Evolutionary conservation across 495 filamentous ascomycete species (phyloP), one percentile per base, ranked within the genome.

Genomic region (Talaromyces wortmannii): DNA sequence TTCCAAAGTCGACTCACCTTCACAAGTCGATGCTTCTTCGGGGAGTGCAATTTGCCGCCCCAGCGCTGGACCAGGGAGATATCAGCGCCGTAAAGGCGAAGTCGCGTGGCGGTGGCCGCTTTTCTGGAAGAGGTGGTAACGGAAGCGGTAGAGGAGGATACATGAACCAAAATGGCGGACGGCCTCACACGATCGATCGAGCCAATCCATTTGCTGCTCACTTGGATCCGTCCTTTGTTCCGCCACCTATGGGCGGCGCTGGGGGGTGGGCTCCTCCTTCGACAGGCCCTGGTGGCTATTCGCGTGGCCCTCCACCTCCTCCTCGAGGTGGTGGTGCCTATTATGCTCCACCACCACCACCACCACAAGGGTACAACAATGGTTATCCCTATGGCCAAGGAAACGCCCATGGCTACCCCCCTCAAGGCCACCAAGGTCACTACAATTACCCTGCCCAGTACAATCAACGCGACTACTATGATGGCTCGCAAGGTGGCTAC

Each of bases 11-110:
- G 11, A 70, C 72, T 13, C 78, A 88, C 60, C 70, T 82, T 16
- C 94, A 99, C 72, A 97, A 96, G 62, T 96, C 92, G 7, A 94
- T 95, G 89, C 79, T 99, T 23, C 78, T 99, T 50, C 84, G 89
- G 4, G 95, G 94, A 7, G 83, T 92, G 45, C 83, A 86, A 59
- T 79, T 91, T 50, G 73, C 83, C 0, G 70, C 77, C 1, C 83
- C 88, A 7, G 86, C 83, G 4, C 77, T 99, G 2, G 83, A 87
- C 59, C 74, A 80, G 16, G 76, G 69, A 48, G 95, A 99, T 62
- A 84, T 91, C 33, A 82, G 87, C 50, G 76, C 78, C 3, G 78
- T 87, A 8, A 83, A 82, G 61, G 76, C 73, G 33, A 84, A 83
- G 51, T 78, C 82, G 3, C 67, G 75, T 17, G 73, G 77, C 32